Evolutionary conservation across 306 rosid genomes (phyloP), one percentile per base, ranked within the genome.

Genomic region (Cucumis hystrix): DNA sequence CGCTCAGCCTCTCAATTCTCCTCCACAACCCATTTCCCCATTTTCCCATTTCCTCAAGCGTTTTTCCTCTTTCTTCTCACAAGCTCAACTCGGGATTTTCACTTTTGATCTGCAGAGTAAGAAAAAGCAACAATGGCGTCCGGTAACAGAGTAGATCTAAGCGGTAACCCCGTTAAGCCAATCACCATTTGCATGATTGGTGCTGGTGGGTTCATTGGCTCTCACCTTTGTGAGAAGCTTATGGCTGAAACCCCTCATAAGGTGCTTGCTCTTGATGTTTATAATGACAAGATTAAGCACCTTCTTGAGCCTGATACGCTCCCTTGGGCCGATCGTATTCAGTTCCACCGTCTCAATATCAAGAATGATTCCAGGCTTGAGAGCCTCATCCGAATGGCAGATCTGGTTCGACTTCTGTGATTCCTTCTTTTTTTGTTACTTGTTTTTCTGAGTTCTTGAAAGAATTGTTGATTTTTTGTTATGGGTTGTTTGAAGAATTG

Each of bases 141-240:
- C 40, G 3, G 82, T 8, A 41, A 87, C 61, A 82, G 96, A 21
- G 83, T 88, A 69, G 98, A 93, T 93, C 96, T 93, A 40, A 93
- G 89, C 49, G 96, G 96, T 10, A 91, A 84, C 18, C 87, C 89
- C 54, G 91, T 93, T 3, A 89, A 87, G 86, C 85, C 97, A 66
- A 81, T 93, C 28, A 89, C 98, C 14, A 91, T 93, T 28, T 93
- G 98, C 88, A 93, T 93, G 97, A 93, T 93, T 21, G 98, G 98
- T 0, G 98, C 98, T 6, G 98, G 97, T 1, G 98, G 98, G 0
- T 93, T 93, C 93, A 93, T 93, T 2, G 98, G 98, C 4, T 93
- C 98, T 8, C 98, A 93, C 80, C 93, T 93, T 20, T 93, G 97
- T 65, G 97, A 93, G 85, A 93, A 91, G 86, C 85, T 93, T 3